A percentile compares a stretch with the other conserved stretches of the same genome.
Conservation (phyloP, 257 asterid species). For the Vinca minor region DNA sequence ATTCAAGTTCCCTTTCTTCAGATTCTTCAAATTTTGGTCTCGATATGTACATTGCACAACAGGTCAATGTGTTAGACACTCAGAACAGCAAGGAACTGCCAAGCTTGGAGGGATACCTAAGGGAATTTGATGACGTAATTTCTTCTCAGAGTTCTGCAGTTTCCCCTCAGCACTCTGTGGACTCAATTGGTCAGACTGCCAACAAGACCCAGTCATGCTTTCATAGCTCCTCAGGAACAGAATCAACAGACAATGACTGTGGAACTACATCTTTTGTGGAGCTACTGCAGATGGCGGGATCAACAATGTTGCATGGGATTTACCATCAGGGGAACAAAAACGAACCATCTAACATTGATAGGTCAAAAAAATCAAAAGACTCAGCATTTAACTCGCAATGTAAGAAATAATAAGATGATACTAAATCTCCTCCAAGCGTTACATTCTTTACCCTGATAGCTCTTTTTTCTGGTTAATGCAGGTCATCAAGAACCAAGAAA, state of each 20-base stretch:
- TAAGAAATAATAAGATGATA: slow-evolving; percentile 12
- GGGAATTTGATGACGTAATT: slow-evolving; percentile 45
- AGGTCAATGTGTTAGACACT: slow-evolving; percentile 24
- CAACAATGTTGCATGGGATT: slow-evolving; percentile 27
- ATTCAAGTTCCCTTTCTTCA: slow-evolving; percentile 27
- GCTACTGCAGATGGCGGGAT: slow-evolving; percentile 50
- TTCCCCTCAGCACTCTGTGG: slow-evolving; percentile 61
- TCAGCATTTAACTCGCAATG: slow-evolving; percentile 22
- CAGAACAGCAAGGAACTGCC: slow-evolving; percentile 11
- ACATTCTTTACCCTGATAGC: slow-evolving; percentile 14
- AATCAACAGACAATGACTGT: slow-evolving; percentile 23
- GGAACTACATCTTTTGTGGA: slow-evolving; percentile 41
- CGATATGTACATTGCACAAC: slow-evolving; percentile 33
- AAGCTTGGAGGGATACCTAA: slow-evolving; percentile 30
- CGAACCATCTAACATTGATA: slow-evolving; percentile 12
- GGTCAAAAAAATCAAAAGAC: slow-evolving; percentile 24
- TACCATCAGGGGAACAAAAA: slow-evolving; percentile 25
- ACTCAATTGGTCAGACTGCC: slow-evolving; percentile 36
- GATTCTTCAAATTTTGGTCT: slow-evolving; percentile 30
- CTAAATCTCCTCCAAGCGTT: neutral
- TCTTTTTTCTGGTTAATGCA: slow-evolving; percentile 19
- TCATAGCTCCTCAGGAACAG: slow-evolving; percentile 43
- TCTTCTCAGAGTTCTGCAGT: slow-evolving; percentile 59
- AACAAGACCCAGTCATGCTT: slow-evolving; percentile 45
- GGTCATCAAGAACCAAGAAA: slow-evolving; percentile 30